phyloP scores from a whole-genome alignment of 78 protist genomes.

The Dictyostelium capitatum region DNA sequence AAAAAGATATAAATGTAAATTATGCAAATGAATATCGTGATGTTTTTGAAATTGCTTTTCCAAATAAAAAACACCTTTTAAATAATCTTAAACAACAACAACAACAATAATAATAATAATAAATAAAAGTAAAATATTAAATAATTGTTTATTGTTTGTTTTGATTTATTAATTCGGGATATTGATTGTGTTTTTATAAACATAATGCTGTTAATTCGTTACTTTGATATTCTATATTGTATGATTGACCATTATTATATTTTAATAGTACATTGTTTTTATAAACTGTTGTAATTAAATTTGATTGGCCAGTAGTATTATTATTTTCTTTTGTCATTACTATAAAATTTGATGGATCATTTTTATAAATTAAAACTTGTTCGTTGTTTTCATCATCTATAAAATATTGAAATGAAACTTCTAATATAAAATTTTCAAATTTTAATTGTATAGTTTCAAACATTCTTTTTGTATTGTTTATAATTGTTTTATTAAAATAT shows the following conservation, averaged over 20 bases:
- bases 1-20: constrained; percentile 71
- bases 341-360: background rate
- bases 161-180: background rate
- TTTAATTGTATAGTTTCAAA: constrained; percentile 2
- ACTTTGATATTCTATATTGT: background rate
- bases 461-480: background rate
- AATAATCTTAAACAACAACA: constrained; percentile 2
- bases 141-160: background rate
- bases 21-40: constrained; percentile 89
- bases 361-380: background rate
- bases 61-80: constrained; percentile 50
- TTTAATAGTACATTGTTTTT: background rate
- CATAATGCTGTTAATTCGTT: background rate
- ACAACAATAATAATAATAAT: constrained; percentile 12
- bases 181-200: background rate
- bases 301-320: background rate
- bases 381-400: background rate
- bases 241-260: background rate
- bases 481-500: background rate
- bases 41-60: constrained; percentile 79
- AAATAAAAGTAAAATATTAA: background rate
- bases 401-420: background rate
- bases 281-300: background rate
- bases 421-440: background rate
- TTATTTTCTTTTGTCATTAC: constrained; percentile 9